phyloP scores from a whole-genome alignment of 306 rosid genomes.

The Luffa acutangula region DNA sequence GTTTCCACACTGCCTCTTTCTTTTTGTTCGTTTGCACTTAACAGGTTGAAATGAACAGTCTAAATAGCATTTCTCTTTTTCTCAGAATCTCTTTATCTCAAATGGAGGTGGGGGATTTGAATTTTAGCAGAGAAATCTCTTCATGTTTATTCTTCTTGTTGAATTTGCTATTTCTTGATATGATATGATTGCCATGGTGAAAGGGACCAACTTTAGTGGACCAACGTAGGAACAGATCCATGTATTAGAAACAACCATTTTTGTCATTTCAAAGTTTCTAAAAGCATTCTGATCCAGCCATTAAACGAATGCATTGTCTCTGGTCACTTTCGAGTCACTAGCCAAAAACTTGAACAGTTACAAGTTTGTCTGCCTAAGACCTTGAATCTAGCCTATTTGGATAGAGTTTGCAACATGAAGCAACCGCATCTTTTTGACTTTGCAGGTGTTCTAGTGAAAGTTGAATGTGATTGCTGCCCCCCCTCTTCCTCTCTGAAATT shows the following conservation, averaged over 20 bases:
- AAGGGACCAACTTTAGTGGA: conserved; percentile 9
- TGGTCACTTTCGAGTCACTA: conserved; percentile 2
- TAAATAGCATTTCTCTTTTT: neutral
- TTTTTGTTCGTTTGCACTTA: neutral
- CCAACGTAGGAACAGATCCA: neutral
- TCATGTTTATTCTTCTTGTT: neutral
- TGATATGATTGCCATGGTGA: neutral
- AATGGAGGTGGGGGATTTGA: neutral
- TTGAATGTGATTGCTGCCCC: neutral
- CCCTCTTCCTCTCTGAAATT: neutral
- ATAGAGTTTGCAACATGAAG: neutral
- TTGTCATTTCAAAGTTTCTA: conserved; percentile 8
- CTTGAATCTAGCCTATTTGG: conserved; percentile 3
- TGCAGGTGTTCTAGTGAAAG: neutral
- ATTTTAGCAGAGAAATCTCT: neutral
- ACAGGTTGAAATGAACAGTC: neutral
- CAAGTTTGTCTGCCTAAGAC: neutral
- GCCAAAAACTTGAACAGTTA: conserved; percentile 3
- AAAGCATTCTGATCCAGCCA: conserved; percentile 8
- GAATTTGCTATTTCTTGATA: neutral
- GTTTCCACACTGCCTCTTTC: neutral
- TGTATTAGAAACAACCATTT: conserved; percentile 1
- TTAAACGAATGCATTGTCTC: conserved; percentile 1
- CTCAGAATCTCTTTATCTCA: neutral
- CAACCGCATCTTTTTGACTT: neutral